These are phyloP conservation scores for Neonectria ditissima DNA, from an alignment of 2,329 filamentous ascomycete genomes.

Conservation along the genomic window DNA sequence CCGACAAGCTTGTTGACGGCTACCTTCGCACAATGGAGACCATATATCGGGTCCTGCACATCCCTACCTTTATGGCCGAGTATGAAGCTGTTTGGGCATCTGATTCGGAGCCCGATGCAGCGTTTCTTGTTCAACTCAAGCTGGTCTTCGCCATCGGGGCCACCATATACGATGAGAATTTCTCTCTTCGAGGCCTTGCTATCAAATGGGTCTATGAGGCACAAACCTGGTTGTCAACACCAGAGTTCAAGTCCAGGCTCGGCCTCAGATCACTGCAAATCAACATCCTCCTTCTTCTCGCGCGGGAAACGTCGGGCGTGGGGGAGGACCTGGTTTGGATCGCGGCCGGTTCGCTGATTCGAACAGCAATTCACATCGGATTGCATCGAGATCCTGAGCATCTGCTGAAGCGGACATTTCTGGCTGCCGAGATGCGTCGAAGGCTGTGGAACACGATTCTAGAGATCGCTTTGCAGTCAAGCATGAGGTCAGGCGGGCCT, in stretches of 20 bases:
- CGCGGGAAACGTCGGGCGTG: slow-evolving; percentile 52
- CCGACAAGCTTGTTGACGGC: slow-evolving; percentile 60
- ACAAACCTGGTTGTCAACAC: slow-evolving; percentile 65
- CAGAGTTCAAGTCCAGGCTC: slow-evolving; percentile 64
- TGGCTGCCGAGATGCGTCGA: slow-evolving; percentile 60
- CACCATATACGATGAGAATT: slow-evolving; percentile 60
- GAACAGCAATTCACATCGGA: slow-evolving; percentile 62
- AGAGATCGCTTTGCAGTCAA: slow-evolving; percentile 60
- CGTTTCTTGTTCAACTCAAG: slow-evolving; percentile 68
- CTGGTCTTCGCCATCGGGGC: slow-evolving; percentile 69
- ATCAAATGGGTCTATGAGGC: slow-evolving; percentile 69
- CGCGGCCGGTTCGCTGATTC: slow-evolving; percentile 54
- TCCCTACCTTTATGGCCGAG: slow-evolving; percentile 60
- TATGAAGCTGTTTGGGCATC: slow-evolving; percentile 64
- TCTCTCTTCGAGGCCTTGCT: slow-evolving; percentile 61
- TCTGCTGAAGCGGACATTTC: slow-evolving; percentile 51
- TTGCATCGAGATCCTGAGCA: slow-evolving; percentile 61
- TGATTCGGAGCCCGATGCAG: slow-evolving; percentile 46
- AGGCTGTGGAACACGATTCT: slow-evolving; percentile 66
- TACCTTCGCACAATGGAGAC: slow-evolving; percentile 63
- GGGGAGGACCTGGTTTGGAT: slow-evolving; percentile 63
- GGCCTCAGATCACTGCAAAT: slow-evolving; percentile 64
- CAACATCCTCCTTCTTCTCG: slow-evolving; percentile 57
- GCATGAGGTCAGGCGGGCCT: slow-evolving; percentile 59
- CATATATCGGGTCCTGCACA: slow-evolving; percentile 62